A percentile compares a stretch with the other conserved stretches of the same genome.
Conservation (phyloP, 306 rosid genomes). For the Cicer arietinum region DNA sequence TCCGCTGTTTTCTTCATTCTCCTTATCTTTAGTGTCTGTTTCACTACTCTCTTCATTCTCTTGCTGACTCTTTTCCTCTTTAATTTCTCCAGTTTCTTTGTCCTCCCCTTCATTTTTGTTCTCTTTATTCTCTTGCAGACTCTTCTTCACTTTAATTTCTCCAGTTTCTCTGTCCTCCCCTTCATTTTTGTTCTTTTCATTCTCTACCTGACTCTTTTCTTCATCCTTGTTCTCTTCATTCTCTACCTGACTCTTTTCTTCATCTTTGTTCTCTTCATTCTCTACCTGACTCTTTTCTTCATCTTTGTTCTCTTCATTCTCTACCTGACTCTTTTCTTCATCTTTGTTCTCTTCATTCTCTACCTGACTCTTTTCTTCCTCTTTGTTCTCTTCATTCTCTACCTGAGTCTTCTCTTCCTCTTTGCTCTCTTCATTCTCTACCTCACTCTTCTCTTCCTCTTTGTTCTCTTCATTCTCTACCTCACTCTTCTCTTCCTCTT, state of each 20-base stretch:
- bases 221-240: too few species aligned
- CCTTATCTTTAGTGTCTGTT: slow-evolving; percentile 37
- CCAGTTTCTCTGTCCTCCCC: slow-evolving; percentile 42
- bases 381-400: slow-evolving; percentile 39
- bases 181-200: slow-evolving; percentile 14
- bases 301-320: slow-evolving; percentile 5
- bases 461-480: slow-evolving; percentile 35
- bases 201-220: too few species aligned
- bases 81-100: slow-evolving; percentile 45
- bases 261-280: slow-evolving; percentile 35
- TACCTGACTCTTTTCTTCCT: background rate
- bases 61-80: slow-evolving; percentile 35
- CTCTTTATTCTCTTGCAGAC: slow-evolving; percentile 39
- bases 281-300: slow-evolving; percentile 41
- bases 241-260: background rate
- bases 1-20: slow-evolving; percentile 44
- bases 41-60: slow-evolving; percentile 43
- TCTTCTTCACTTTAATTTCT: slow-evolving; percentile 33
- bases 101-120: slow-evolving; percentile 43
- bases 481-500: slow-evolving; percentile 28
- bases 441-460: slow-evolving; percentile 38
- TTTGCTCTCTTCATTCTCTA: slow-evolving; percentile 42
- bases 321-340: too few species aligned
- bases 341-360: slow-evolving; percentile 6
- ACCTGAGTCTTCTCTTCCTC: slow-evolving; percentile 31